These are phyloP conservation scores for Ampelocalamus luodianensis DNA, from an alignment of 176 grass and related monocot genomes.

Conservation along the genomic window DNA sequence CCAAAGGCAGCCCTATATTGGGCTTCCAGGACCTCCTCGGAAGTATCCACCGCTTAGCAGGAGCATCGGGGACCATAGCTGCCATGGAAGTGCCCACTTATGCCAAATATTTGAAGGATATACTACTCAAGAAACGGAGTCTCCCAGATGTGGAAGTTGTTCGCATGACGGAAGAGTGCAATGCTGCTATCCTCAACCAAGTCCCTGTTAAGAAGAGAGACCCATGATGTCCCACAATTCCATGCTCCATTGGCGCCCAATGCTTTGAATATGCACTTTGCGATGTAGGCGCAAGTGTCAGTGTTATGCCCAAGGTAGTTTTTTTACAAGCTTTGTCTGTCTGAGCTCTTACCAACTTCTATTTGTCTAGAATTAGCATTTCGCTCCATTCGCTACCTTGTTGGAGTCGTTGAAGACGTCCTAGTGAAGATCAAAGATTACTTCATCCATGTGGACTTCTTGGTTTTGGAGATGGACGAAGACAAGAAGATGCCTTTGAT, in stretches of 20 bases:
- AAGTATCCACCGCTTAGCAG: too few species aligned
- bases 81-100: not conserved
- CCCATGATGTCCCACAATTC: not conserved
- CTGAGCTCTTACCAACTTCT: not conserved
- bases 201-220: not conserved
- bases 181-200: not conserved
- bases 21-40: too few species aligned
- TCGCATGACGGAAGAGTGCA: not conserved
- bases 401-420: not conserved
- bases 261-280: not conserved
- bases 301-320: not conserved
- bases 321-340: not conserved
- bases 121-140: not conserved
- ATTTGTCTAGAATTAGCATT: fast-evolving
- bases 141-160: not conserved
- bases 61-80: too few species aligned
- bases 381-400: not conserved
- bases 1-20: too few species aligned
- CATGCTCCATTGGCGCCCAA: not conserved
- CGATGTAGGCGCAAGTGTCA: not conserved
- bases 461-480: not conserved
- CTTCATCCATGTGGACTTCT: not conserved
- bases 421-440: not conserved
- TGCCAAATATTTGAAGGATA: not conserved
- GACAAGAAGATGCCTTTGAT: not conserved